A percentile compares a stretch with the other conserved stretches of the same genome.
These are phyloP conservation scores for Geotrichum carabidarum DNA, from an alignment of 1,139 yeast species.

Conservation along the genomic window DNA sequence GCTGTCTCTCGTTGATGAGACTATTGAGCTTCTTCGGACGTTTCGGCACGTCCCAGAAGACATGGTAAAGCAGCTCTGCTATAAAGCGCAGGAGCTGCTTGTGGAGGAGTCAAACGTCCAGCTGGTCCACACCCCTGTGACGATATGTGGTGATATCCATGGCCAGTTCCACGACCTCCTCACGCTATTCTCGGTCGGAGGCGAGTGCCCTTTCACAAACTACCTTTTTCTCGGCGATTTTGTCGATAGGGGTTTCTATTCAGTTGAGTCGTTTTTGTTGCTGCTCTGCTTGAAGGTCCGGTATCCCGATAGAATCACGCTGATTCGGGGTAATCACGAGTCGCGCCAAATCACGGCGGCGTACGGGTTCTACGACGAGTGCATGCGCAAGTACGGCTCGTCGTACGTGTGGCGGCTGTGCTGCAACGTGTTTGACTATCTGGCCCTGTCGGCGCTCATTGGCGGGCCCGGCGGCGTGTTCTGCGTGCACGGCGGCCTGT, in stretches of 20 bases:
- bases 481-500: slow-evolving; percentile 94
- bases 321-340: slow-evolving; percentile 94
- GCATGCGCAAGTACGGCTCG: slow-evolving; percentile 87
- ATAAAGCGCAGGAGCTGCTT: slow-evolving; percentile 82
- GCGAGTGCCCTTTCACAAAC: slow-evolving; percentile 74
- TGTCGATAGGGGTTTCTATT: slow-evolving; percentile 97
- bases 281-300: slow-evolving; percentile 77
- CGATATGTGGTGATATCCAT: slow-evolving; percentile 95
- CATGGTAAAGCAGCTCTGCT: slow-evolving; percentile 74
- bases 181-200: slow-evolving; percentile 78
- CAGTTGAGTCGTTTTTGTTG: slow-evolving; percentile 77
- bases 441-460: slow-evolving; percentile 87
- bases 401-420: slow-evolving; percentile 87
- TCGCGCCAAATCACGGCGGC: slow-evolving; percentile 96
- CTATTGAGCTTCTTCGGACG: slow-evolving; percentile 54
- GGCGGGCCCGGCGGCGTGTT: slow-evolving; percentile 73
- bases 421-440: slow-evolving; percentile 79
- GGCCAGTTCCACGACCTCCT: slow-evolving; percentile 92
- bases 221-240: slow-evolving; percentile 70
- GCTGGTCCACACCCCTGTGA: slow-evolving; percentile 92
- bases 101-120: slow-evolving; percentile 91
- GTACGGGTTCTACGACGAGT: slow-evolving; percentile 95
- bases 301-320: slow-evolving; percentile 90
- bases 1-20: slow-evolving; percentile 30
- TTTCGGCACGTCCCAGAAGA: slow-evolving; percentile 82